A percentile compares a stretch with the other conserved stretches of the same genome.
Evolutionary conservation across 108 stramenopile genomes (phyloP).

Genomic region (Conticribra weissflogii): DNA sequence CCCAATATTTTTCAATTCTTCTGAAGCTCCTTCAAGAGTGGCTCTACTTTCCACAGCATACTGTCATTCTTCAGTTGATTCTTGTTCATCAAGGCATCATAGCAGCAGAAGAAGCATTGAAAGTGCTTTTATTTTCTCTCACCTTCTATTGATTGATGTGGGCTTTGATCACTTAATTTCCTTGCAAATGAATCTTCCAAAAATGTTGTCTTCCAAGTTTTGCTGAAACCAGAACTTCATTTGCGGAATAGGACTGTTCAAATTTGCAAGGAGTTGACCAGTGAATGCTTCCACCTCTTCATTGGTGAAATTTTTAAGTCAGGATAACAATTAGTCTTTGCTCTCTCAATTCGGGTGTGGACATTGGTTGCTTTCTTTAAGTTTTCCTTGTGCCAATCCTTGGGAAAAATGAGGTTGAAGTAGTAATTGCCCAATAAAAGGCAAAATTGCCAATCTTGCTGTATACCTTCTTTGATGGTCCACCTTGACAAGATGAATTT

Average conservation of each 20-base stretch:
- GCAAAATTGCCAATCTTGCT: too few relatives aligned
- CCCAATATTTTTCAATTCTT: not conserved
- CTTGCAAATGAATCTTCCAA: not conserved
- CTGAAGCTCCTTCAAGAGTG: not conserved
- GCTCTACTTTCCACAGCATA: not conserved
- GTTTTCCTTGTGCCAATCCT: too few relatives aligned
- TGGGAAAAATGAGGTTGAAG: too few relatives aligned
- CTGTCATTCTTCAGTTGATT: not conserved
- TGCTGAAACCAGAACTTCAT: not conserved
- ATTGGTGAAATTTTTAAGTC: too few relatives aligned
- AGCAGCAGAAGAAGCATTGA: not conserved
- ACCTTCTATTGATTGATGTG: not conserved
- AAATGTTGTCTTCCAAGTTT: not conserved
- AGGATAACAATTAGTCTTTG: too few relatives aligned
- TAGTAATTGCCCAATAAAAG: too few relatives aligned
- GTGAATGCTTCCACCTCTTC: not conserved
- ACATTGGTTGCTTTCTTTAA: too few relatives aligned
- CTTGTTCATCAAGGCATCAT: not conserved
- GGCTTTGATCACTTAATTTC: not conserved
- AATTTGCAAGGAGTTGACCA: not conserved
- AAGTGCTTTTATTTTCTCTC: not conserved
- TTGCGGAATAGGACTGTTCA: not conserved
- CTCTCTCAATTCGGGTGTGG: too few relatives aligned
- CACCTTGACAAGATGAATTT: too few relatives aligned
- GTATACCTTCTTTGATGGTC: too few relatives aligned